A percentile compares a stretch with the other conserved stretches of the same genome.
Evolutionary conservation across 495 filamentous ascomycete genomes (phyloP).

Genomic region (Daldinia childiae): DNA sequence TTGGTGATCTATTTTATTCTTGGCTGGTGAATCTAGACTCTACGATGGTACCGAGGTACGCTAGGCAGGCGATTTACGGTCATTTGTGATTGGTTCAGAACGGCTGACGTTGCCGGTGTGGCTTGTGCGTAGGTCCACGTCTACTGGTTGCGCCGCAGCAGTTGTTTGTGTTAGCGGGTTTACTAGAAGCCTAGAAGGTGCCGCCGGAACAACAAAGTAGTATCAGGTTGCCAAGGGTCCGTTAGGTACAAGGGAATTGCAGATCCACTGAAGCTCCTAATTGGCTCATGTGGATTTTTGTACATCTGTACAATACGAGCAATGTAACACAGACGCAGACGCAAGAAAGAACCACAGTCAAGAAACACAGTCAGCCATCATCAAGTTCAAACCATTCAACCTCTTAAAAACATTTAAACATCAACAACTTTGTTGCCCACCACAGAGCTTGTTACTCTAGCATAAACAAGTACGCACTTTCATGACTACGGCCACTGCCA

Average conservation of each 20-base stretch:
- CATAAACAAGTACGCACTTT: slow-evolving; percentile 1
- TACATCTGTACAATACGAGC: slow-evolving; percentile 41
- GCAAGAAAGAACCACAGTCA: not conserved
- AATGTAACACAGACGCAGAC: slow-evolving; percentile 9
- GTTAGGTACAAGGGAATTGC: not conserved
- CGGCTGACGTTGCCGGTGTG: slow-evolving; percentile 33
- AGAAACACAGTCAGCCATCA: slow-evolving; percentile 28
- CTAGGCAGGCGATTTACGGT: not conserved
- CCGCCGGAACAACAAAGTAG: not conserved
- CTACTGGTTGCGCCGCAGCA: not conserved
- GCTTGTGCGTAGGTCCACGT: slow-evolving; percentile 15
- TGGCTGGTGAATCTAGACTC: not conserved
- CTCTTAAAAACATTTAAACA: slow-evolving; percentile 37
- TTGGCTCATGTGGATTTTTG: slow-evolving; percentile 23
- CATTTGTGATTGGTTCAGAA: slow-evolving; percentile 10
- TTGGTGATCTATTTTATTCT: not conserved
- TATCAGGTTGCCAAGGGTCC: not conserved
- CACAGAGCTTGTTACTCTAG: not conserved
- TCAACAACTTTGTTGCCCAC: slow-evolving; percentile 20
- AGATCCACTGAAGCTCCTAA: slow-evolving; percentile 30
- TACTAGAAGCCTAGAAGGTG: not conserved
- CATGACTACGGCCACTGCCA: slow-evolving; percentile 3
- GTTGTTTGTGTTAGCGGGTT: not conserved
- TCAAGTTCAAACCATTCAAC: slow-evolving; percentile 38
- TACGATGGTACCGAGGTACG: not conserved